These are phyloP conservation scores for Exophiala sideris DNA, from an alignment of 2,329 filamentous ascomycete species.

Conservation along the genomic window DNA sequence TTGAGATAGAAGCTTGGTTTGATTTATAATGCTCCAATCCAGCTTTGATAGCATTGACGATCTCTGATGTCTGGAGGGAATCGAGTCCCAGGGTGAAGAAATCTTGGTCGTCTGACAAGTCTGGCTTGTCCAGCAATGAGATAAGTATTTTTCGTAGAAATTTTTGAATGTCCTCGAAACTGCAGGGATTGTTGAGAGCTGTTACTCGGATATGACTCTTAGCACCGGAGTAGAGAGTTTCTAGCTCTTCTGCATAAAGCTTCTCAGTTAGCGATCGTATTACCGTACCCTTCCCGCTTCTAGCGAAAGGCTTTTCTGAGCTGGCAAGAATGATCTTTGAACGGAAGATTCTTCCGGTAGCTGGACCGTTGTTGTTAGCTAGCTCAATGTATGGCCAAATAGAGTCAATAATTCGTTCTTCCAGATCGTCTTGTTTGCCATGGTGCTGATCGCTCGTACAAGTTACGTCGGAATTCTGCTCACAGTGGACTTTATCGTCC, in stretches of 20 bases:
- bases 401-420: not conserved
- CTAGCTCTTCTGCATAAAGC: slow-evolving; percentile 31
- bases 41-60: not conserved
- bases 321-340: slow-evolving; percentile 32
- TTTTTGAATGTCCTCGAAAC: too few relatives aligned
- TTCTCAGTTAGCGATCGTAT: slow-evolving; percentile 27
- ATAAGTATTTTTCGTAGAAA: too few relatives aligned
- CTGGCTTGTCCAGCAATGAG: too few relatives aligned
- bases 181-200: too few relatives aligned
- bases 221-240: slow-evolving; percentile 31
- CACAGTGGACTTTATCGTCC: too few relatives aligned
- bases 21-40: not conserved
- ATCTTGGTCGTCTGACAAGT: not conserved
- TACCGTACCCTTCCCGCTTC: slow-evolving; percentile 37
- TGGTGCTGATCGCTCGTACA: too few relatives aligned
- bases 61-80: not conserved
- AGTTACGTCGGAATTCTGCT: too few relatives aligned
- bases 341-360: slow-evolving; percentile 30
- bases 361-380: slow-evolving; percentile 31
- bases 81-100: not conserved
- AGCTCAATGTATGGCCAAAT: slow-evolving; percentile 21
- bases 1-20: too few relatives aligned
- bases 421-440: too few relatives aligned
- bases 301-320: slow-evolving; percentile 33
- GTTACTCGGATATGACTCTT: too few relatives aligned